Evolutionary conservation across 176 grass and related monocot genomes (phyloP), one percentile per base, ranked within the genome.

Genomic region (Eleusine coracana): DNA sequence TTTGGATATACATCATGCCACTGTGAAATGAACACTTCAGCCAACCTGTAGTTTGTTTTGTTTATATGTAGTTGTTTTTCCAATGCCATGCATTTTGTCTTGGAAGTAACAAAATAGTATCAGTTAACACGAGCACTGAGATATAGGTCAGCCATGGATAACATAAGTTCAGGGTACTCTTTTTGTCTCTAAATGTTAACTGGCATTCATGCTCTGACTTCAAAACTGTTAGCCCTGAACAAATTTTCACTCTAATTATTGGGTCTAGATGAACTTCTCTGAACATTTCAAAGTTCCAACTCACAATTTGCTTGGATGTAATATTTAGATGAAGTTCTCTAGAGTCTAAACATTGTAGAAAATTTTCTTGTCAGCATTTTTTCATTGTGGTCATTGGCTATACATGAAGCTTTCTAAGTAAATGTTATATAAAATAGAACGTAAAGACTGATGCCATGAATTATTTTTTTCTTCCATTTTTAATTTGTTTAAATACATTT

Each of bases 21-120:
- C 18, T 45, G 27, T 23, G 21, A 85, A 71, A n/a, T 61, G 51
- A 60, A 60, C 49, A 68, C 6, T 70, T 65, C 51, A 56, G 18
- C 37, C 51, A 71, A 48, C 25, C 7, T 71, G 40, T 68, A 52
- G 11, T 79, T 1, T 72, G 49, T 21, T 77, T 41, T 5, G 45
- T 13, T 85, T 78, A 17, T 66, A 49, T 50, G 13, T 50, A 50
- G 1, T 4, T 15, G 48, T 51, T 11, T 51, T 16, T 23, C 54
- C 0, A n/a, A 15, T 1, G 5, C 4, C 5, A 40, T 59, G 7
- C 52, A 61, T 49, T 65, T 41, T 64, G 45, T 31, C 44, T 66
- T 34, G 27, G 16, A 46, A 34, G 60, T 46, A 66, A 17, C 55
- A 65, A 49, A 78, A 36, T 21, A n/a, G n/a, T n/a, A 65, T 45